These are phyloP conservation scores for Melampsora americana DNA, from an alignment of 1,284 basidiomycete genomes.

Conservation along the genomic window DNA sequence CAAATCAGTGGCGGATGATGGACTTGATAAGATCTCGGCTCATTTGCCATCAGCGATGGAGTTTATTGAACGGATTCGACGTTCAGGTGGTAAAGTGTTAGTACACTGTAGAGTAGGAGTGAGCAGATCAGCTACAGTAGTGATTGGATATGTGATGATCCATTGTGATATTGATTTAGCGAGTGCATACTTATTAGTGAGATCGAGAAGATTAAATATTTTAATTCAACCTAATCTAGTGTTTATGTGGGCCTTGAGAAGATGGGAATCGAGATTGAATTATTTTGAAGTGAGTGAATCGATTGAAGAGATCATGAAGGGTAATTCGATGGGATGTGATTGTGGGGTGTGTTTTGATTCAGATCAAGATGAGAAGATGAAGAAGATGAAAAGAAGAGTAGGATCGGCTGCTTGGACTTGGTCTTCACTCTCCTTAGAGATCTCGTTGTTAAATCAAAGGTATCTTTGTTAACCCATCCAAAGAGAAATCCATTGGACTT, in stretches of 20 bases:
- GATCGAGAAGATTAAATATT: conserved; percentile 72
- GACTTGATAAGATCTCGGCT: conserved; percentile 86
- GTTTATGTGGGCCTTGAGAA: conserved; percentile 84
- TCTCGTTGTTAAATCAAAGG: conserved; percentile 74
- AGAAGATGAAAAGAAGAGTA: not conserved
- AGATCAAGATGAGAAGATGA: not conserved
- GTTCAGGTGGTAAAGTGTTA: conserved; percentile 78
- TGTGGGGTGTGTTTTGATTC: conserved; percentile 39
- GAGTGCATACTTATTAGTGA: conserved; percentile 85
- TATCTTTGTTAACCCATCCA: conserved; percentile 66
- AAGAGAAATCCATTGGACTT: too few relatives aligned
- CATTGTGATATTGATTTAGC: conserved; percentile 80
- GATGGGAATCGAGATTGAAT: conserved; percentile 83
- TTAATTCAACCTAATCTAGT: conserved; percentile 92
- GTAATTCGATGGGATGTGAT: conserved; percentile 40
- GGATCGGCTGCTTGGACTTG: conserved; percentile 58
- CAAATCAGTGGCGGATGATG: conserved; percentile 86
- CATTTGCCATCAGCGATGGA: conserved; percentile 81
- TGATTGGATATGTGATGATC: conserved; percentile 96
- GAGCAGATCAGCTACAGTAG: conserved; percentile 84
- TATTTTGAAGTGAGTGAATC: conserved; percentile 45
- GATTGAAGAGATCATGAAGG: conserved; percentile 25
- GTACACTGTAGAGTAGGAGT: conserved; percentile 97
- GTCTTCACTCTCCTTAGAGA: conserved; percentile 74
- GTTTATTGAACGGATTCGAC: conserved; percentile 84